phyloP scores from a whole-genome alignment of 805 yeast genomes.

The Myxozyma vanderwaltii region DNA sequence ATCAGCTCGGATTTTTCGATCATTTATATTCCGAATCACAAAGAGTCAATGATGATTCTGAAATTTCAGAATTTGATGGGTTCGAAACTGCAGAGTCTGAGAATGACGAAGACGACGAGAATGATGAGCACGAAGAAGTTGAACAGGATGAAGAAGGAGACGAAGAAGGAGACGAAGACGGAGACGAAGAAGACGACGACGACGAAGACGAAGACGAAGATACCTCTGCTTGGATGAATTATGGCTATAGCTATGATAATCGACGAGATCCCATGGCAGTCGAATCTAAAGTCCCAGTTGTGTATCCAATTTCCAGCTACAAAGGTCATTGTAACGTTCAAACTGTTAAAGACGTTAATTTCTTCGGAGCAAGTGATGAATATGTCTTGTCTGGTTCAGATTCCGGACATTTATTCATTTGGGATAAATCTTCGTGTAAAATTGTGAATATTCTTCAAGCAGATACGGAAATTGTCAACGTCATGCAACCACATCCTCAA shows the following conservation, averaged over 20 bases:
- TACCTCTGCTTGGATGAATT: conserved; percentile 1
- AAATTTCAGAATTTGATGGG: neutral
- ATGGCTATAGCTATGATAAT: neutral
- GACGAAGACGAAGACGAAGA: conserved; percentile 13
- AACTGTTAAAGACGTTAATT: conserved; percentile 34
- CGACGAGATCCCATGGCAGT: neutral
- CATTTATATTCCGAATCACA: too few species aligned
- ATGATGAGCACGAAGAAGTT: conserved; percentile 3
- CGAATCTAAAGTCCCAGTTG: conserved; percentile 5
- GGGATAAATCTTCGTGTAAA: conserved; percentile 24
- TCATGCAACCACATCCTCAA: conserved; percentile 30
- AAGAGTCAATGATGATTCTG: too few species aligned
- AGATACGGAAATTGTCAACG: conserved; percentile 31
- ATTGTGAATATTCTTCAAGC: conserved; percentile 29
- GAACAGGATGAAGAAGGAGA: conserved; percentile 11
- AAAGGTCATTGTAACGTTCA: conserved; percentile 30
- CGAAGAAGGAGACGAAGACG: conserved; percentile 6
- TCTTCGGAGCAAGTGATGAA: conserved; percentile 32
- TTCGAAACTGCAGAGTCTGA: too few species aligned
- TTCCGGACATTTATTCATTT: conserved; percentile 31
- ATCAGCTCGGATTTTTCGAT: too few species aligned
- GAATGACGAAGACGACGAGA: conserved; percentile 7
- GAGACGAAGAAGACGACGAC: neutral
- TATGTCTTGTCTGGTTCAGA: conserved; percentile 35
- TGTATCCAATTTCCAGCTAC: conserved; percentile 6